phyloP scores from a whole-genome alignment of 2,329 filamentous ascomycete genomes.

The Colletotrichum eleusines region DNA sequence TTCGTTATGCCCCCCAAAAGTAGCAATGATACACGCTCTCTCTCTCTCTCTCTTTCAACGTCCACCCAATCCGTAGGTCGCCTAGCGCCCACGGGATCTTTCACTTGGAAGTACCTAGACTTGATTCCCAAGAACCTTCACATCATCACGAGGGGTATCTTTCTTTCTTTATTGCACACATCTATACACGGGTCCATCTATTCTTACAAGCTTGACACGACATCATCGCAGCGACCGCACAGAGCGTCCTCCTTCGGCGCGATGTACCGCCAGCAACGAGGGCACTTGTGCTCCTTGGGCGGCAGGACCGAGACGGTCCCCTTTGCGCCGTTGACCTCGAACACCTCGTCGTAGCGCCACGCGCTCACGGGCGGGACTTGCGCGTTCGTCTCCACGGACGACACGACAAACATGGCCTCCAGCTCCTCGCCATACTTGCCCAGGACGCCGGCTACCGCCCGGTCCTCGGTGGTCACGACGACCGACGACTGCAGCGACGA shows the following conservation, averaged over 20 bases:
- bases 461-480: conserved; percentile 61
- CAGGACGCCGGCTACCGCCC: conserved; percentile 51
- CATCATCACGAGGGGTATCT: conserved; percentile 13
- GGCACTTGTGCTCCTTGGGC: conserved; percentile 76
- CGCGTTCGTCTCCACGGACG: conserved; percentile 66
- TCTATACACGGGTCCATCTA: conserved; percentile 4
- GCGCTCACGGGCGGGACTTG: conserved; percentile 45
- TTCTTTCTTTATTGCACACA: conserved; percentile 9
- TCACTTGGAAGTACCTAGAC: not conserved
- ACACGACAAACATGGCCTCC: conserved; percentile 76
- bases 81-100: not conserved
- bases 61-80: not conserved
- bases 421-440: conserved; percentile 64
- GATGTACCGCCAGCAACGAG: conserved; percentile 89
- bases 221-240: conserved; percentile 79
- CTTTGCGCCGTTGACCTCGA: conserved; percentile 55
- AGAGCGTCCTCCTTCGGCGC: conserved; percentile 74
- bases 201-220: conserved; percentile 57
- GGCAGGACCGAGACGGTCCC: conserved; percentile 61
- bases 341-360: conserved; percentile 58
- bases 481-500: conserved; percentile 86
- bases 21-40: not conserved
- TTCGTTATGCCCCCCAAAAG: not conserved
- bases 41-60: not conserved
- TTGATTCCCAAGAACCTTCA: too few species aligned